Evolutionary conservation across 495 filamentous ascomycete genomes (phyloP).

Genomic region (Ramalina peruviana): DNA sequence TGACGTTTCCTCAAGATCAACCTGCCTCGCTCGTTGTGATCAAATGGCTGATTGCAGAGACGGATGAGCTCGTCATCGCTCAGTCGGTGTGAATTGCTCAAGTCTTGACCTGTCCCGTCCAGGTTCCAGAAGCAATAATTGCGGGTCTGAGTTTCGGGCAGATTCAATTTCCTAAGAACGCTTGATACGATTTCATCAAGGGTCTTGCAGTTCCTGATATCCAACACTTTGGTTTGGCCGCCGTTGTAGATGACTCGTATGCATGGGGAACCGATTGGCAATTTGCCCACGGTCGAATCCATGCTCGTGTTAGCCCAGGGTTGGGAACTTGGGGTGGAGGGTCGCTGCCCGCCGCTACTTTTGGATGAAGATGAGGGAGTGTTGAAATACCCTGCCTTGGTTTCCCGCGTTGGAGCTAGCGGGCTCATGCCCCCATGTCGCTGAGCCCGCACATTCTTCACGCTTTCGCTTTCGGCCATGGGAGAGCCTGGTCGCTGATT

Average conservation of each 20-base stretch:
- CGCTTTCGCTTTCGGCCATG: slow-evolving; percentile 37
- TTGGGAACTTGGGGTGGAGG: slow-evolving; percentile 26
- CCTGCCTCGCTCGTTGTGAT: slow-evolving; percentile 58
- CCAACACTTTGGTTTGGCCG: slow-evolving; percentile 80
- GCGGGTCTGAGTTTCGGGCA: slow-evolving; percentile 60
- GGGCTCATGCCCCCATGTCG: slow-evolving; percentile 39
- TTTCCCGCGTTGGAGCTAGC: slow-evolving; percentile 33
- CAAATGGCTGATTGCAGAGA: slow-evolving; percentile 53
- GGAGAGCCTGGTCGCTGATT: slow-evolving; percentile 52
- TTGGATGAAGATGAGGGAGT: slow-evolving; percentile 33
- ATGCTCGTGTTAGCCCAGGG: slow-evolving; percentile 50
- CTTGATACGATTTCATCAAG: slow-evolving; percentile 79
- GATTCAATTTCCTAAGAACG: slow-evolving; percentile 67
- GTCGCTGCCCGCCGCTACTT: slow-evolving; percentile 25
- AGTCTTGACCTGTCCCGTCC: slow-evolving; percentile 69
- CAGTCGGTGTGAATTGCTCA: slow-evolving; percentile 61
- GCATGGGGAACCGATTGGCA: slow-evolving; percentile 65
- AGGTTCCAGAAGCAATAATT: slow-evolving; percentile 77
- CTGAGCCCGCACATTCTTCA: slow-evolving; percentile 28
- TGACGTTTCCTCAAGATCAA: slow-evolving; percentile 84
- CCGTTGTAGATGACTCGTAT: slow-evolving; percentile 86
- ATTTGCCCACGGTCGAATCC: slow-evolving; percentile 66
- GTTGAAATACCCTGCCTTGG: slow-evolving; percentile 38
- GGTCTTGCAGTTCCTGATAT: slow-evolving; percentile 76
- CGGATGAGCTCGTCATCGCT: slow-evolving; percentile 75